Conservation (phyloP, 1,139 yeast species). For the Pichia sp. region DNA sequence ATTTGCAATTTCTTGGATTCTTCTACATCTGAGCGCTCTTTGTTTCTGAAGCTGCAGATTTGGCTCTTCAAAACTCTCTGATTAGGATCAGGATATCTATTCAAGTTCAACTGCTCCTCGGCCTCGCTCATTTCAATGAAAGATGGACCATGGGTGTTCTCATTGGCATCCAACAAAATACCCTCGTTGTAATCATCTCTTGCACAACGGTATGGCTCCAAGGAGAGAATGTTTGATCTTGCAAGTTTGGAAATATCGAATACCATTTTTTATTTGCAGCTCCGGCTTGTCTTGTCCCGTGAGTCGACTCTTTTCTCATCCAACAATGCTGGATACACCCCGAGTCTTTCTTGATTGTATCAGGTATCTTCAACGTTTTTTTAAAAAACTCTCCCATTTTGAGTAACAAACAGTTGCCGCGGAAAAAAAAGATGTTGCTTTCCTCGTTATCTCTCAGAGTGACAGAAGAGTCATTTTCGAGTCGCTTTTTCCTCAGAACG, state of each 20-base stretch:
- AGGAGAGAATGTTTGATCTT: conserved; percentile 74
- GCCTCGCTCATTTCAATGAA: conserved; percentile 38
- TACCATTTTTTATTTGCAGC: conserved; percentile 28
- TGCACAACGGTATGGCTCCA: conserved; percentile 94
- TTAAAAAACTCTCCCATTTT: not conserved
- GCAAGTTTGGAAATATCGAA: conserved; percentile 59
- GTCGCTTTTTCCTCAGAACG: not conserved
- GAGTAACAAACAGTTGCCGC: not conserved
- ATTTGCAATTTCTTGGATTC: conserved; percentile 41
- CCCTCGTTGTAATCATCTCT: conserved; percentile 90
- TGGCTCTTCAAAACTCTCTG: conserved; percentile 74
- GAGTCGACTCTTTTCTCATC: too few relatives aligned
- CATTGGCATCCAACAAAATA: conserved; percentile 87
- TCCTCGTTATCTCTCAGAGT: too few relatives aligned
- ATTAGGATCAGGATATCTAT: conserved; percentile 97
- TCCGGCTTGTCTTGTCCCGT: too few relatives aligned
- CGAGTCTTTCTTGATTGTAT: not conserved
- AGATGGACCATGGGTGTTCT: conserved; percentile 91
- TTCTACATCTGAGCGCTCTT: conserved; percentile 26
- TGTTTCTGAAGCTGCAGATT: conserved; percentile 67
- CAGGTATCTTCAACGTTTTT: not conserved
- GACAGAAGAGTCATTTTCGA: not conserved
- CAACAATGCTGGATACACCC: too few relatives aligned
- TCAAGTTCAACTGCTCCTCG: conserved; percentile 50
- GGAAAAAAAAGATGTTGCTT: too few relatives aligned